phyloP scores from a whole-genome alignment of 768 basidiomycete genomes.

The Tephrocybe rancida region DNA sequence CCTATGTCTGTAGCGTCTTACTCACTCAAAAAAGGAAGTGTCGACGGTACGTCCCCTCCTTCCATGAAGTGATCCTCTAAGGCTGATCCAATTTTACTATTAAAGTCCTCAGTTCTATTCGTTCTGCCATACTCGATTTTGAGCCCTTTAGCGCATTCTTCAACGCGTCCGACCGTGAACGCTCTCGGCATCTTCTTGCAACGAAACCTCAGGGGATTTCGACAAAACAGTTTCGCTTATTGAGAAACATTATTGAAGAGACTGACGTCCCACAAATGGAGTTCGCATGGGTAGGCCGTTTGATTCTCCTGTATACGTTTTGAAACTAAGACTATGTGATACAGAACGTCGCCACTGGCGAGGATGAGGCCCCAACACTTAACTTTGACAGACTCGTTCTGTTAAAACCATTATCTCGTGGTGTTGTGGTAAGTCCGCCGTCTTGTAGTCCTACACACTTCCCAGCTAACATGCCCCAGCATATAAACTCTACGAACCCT shows the following conservation, averaged over 20 bases:
- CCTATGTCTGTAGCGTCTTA: too few relatives aligned
- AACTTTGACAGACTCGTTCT: conserved; percentile 13
- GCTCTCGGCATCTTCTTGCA: conserved; percentile 4
- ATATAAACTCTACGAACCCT: conserved; percentile 15
- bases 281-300: conserved; percentile 19
- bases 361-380: conserved; percentile 5
- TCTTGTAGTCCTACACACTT: neutral
- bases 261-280: conserved; percentile 14
- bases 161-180: conserved; percentile 4
- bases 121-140: conserved; percentile 13
- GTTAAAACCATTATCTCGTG: conserved; percentile 16
- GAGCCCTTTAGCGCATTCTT: conserved; percentile 9
- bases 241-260: conserved; percentile 5
- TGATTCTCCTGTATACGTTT: too few relatives aligned
- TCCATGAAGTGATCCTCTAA: too few relatives aligned
- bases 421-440: conserved; percentile 11
- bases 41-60: too few relatives aligned
- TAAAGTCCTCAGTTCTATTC: neutral
- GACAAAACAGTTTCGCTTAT: conserved; percentile 5
- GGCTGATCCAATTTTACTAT: too few relatives aligned
- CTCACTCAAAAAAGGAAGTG: too few relatives aligned
- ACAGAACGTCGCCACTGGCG: conserved; percentile 9
- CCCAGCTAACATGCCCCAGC: neutral
- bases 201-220: neutral
- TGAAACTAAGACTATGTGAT: too few relatives aligned